Conservation (phyloP, 441 rosid genomes). For the Adansonia grandidieri region DNA sequence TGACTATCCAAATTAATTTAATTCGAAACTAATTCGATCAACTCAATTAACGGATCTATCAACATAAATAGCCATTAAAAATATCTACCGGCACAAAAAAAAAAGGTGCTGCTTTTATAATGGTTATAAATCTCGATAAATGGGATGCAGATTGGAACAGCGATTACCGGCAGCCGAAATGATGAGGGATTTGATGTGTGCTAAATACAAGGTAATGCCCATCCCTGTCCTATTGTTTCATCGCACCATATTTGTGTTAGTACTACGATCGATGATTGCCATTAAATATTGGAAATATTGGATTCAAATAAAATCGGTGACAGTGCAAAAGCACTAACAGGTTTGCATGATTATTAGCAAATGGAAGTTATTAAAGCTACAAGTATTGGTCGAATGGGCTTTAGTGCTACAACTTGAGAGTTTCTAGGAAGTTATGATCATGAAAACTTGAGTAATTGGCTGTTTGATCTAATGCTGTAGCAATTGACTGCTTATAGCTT, state of each 20-base stretch:
- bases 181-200: slow-evolving; percentile 71
- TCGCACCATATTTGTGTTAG: not conserved
- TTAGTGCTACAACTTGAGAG: not conserved
- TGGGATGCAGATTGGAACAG: slow-evolving; percentile 61
- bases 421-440: slow-evolving; percentile 64
- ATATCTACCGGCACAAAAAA: no score
- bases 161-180: slow-evolving; percentile 76
- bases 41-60: no score
- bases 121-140: not conserved
- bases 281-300: not conserved
- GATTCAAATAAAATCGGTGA: not conserved
- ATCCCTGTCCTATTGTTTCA: not conserved
- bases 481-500: not conserved
- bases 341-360: not conserved
- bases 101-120: not conserved
- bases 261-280: not conserved
- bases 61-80: no score
- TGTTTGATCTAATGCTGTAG: slow-evolving; percentile 11
- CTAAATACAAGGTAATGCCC: slow-evolving; percentile 50
- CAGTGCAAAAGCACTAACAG: not conserved
- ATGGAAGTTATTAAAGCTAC: not conserved
- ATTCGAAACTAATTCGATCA: no score
- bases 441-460: slow-evolving; percentile 5
- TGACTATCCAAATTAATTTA: no score
- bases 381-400: not conserved